Evolutionary conservation across 2,329 filamentous ascomycete species (phyloP), one percentile per base, ranked within the genome.

Genomic region (Aureobasidium namibiae): DNA sequence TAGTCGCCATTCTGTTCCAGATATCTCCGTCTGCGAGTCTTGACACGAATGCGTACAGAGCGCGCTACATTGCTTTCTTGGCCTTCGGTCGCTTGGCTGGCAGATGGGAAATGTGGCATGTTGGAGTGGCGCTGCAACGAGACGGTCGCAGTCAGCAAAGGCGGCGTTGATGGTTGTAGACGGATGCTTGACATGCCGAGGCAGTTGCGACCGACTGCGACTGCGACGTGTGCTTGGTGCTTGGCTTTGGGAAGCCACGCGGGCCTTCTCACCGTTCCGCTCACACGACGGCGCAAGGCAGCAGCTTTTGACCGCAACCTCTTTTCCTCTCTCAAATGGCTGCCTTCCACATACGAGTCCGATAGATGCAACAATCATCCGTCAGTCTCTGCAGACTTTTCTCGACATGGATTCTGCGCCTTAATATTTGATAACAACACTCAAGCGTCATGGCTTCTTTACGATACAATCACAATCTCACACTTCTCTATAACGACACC

Each of bases 11-110:
- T 82, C 4, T 82, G 76, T 62, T 86, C 82, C 24, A 95, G 79
- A 68, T 90, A 95, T 66, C 86, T 84, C 64, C 88, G 86, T 14
- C 90, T 82, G 53, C 90, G 81, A 73, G 95, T 95, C 73, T 88
- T 90, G 26, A 82, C 75, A 34, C 78, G 76, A 52, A 90, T 80
- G 49, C 76, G 76, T 63, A 65, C 54, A 49, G 50, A 46, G 60
- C 60, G 53, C 65, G 69, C 49, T 66, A 33, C 41, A 16, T 61
- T 45, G 21, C 38, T 62, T 38, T 60, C 61, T 21, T 41, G 53
- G 5, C 46, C 46, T 21, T 45, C 39, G 26, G 4, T 16, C 23
- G 41, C 18, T 39, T 46, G 33, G 10, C 18, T 16, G 23, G 54
- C 41, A 21, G 54, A 31, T n/a, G 54, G 54, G n/a, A 57, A 57